Evolutionary conservation across 2,329 filamentous ascomycete species (phyloP), one percentile per base, ranked within the genome.

Genomic region (Neonectria faginata): DNA sequence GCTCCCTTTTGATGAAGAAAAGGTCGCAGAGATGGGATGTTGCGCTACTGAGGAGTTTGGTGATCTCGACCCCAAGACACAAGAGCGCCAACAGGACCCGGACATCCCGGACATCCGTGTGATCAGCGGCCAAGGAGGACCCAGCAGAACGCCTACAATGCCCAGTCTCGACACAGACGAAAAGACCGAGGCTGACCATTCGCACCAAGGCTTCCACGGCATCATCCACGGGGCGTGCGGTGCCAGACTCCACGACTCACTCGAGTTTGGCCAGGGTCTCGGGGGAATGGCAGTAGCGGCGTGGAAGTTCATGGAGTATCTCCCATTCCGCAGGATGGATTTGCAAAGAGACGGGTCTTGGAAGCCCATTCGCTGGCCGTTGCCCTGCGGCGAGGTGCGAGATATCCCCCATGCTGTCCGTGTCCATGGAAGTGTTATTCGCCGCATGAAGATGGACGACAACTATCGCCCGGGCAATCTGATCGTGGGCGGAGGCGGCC

Each of bases 301-400:
- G 2, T 95, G 92, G 92, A 91, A 89, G 39, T 76, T 92, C 22
- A 92, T 95, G 92, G 92, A 95, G 73, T 94, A 91, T 75, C 81
- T 95, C 25, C 92, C 92, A 0, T 94, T 95, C 79, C 86, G 91
- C 1, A 84, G 92, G 25, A 94, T 96, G 91, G 92, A 95, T 70
- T 80, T 95, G 8, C 88, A 89, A 66, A 64, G 81, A 0, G 90
- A 94, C 66, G 91, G 91, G 0, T 88, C 87, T 0, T 96, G 93
- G 92, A 90, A 88, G 76, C 90, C 91, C 0, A 95, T 96, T 69
- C 84, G 89, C 9, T 95, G 92, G 91, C 92, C 92, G 0, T 80
- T 95, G 3, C 92, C 92, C 0, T 87, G 89, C 31, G 93, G 92
- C 10, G 92, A 95, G 78, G 88, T 91, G 0, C 86, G 92, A 16